Conservation (phyloP, 768 basidiomycete species). For the Serendipita sp. region DNA sequence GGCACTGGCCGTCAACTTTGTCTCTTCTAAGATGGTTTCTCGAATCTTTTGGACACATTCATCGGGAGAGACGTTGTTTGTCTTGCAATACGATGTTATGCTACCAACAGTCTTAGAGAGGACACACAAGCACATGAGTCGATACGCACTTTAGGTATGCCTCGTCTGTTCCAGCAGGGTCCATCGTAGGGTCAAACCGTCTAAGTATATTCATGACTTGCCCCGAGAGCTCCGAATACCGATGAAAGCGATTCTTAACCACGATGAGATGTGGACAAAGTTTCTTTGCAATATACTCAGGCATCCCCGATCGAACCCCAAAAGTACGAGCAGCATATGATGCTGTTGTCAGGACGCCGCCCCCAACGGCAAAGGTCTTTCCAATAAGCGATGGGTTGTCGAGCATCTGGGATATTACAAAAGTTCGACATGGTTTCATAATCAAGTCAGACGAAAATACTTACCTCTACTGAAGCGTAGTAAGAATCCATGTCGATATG, state of each 20-base stretch:
- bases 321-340: constrained; percentile 85
- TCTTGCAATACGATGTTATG: constrained; percentile 69
- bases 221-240: constrained; percentile 53
- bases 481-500: constrained; percentile 97
- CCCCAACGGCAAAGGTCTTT: constrained; percentile 57
- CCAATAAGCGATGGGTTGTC: constrained; percentile 45
- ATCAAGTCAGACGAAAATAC: neutral
- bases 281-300: constrained; percentile 89
- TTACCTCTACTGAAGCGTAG: constrained; percentile 56
- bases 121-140: neutral
- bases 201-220: constrained; percentile 52
- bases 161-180: constrained; percentile 69
- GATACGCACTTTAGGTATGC: constrained; percentile 70
- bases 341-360: constrained; percentile 74
- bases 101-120: constrained; percentile 23
- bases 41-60: constrained; percentile 72
- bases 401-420: constrained; percentile 22
- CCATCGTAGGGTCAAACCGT: constrained; percentile 64
- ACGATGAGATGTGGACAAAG: constrained; percentile 80
- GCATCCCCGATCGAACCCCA: constrained; percentile 89
- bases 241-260: constrained; percentile 36
- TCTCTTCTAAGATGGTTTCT: constrained; percentile 53
- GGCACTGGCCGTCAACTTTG: constrained; percentile 78
- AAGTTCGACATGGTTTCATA: neutral
- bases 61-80: constrained; percentile 43